Evolutionary conservation across 306 rosid genomes (phyloP), one percentile per base, ranked within the genome.

Genomic region (Cyamopsis tetragonoloba): DNA sequence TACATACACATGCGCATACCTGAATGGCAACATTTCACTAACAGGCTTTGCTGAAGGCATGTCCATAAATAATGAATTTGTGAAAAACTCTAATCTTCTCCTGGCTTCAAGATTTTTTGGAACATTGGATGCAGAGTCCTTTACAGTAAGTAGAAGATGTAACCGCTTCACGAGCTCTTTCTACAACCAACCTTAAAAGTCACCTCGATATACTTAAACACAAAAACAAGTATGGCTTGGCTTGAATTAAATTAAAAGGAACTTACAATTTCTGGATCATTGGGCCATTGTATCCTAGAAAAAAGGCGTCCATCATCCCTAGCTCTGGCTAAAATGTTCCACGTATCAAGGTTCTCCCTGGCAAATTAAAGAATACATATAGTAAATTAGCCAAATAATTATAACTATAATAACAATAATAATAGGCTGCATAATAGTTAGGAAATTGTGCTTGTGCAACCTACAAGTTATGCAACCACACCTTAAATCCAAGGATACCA

Each of bases 41-140:
- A 89, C 98, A 83, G 91, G 91, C 84, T 86, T 93, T 55, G 98
- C 98, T 3, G 81, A 59, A 73, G 98, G 98, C 87, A 89, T 84
- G 77, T 88, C 91, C 98, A 93, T 93, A 75, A 93, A 93, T 67
- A 93, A 86, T 14, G 98, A 93, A 83, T 93, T 93, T 51, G 97
- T 19, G 51, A 93, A 93, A 75, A 93, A 93, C 81, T 89, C 90
- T 55, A 93, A 75, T 86, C 98, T 86, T 86, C 98, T 88, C 71
- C 98, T 82, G 28, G 98, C 96, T 88, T 93, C 98, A 71, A 93
- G 95, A 83, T 93, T 93, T 79, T 93, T 89, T 24, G 98, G 98
- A 80, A 93, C 80, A 78, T 93, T 93, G 61, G 89, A 85, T 0
- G 97, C 91, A 38, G 97, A 81, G 66, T 93, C 98, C 81, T 93